phyloP scores from a whole-genome alignment of 2,329 filamentous ascomycete species.

The Clarireedia homoeocarpa region DNA sequence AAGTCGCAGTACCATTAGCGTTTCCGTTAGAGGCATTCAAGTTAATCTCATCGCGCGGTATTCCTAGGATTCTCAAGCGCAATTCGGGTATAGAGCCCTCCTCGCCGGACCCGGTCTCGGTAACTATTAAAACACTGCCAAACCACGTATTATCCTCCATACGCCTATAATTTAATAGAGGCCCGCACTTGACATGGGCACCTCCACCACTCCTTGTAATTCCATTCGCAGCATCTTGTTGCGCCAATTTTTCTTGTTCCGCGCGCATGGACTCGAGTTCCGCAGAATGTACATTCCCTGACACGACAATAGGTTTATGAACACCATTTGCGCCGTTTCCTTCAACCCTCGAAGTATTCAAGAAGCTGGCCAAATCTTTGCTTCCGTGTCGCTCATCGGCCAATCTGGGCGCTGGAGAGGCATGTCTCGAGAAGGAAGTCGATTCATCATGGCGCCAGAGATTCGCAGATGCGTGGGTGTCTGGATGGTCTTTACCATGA shows the following conservation, averaged over 20 bases:
- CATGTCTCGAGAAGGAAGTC: constrained; percentile 38
- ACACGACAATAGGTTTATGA: constrained; percentile 41
- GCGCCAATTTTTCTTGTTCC: constrained; percentile 4
- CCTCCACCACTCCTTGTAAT: constrained; percentile 20
- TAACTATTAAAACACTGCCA: constrained; percentile 80
- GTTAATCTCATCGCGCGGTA: constrained; percentile 22
- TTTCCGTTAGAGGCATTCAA: background rate
- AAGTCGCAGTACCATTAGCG: constrained; percentile 4
- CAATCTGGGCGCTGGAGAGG: constrained; percentile 31
- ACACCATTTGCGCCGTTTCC: constrained; percentile 14
- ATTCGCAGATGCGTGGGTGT: constrained; percentile 49
- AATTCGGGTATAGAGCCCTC: constrained; percentile 48
- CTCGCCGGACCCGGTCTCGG: constrained; percentile 57
- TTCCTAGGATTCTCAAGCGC: constrained; percentile 36
- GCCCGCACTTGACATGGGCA: constrained; percentile 60
- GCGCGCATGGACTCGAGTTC: constrained; percentile 2
- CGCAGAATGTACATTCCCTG: constrained; percentile 17
- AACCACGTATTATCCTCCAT: constrained; percentile 67
- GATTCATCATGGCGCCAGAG: constrained; percentile 60
- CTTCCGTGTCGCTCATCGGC: constrained; percentile 37
- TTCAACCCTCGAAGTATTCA: constrained; percentile 45
- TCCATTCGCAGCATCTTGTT: constrained; percentile 8
- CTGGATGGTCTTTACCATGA: constrained; percentile 28
- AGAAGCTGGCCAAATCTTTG: constrained; percentile 46
- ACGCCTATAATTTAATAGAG: constrained; percentile 68